Evolutionary conservation across 768 basidiomycete species (phyloP), one percentile per base, ranked within the genome.

Genomic region (Sporobolomyces pararoseus): DNA sequence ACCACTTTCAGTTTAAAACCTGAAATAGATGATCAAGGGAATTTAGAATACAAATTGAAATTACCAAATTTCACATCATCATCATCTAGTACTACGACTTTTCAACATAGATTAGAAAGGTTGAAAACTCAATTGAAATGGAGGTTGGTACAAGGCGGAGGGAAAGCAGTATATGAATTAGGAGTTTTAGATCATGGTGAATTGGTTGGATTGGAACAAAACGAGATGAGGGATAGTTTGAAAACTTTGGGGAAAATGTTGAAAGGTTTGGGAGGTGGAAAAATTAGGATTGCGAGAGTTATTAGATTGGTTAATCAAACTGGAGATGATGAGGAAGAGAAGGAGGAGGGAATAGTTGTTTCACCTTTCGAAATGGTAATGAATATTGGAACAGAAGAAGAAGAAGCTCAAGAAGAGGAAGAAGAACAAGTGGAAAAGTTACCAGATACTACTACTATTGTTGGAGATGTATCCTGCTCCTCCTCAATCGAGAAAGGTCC

Each of bases 81-180:
- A n/a, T n/a, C n/a, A n/a, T n/a, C n/a, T n/a, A n/a, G n/a, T n/a
- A n/a, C n/a, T n/a, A n/a, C 71, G 23, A 57, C 59, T 6, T 52
- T 59, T 21, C 73, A 78, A 0, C 79, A 81, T 52, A 77, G 82
- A 23, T 81, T 82, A 72, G 80, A 81, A 58, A 68, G 80, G 42
- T 87, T 98, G 27, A 89, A 92, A 64, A 97, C 94, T 0, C 94
- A 97, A 80, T 86, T 96, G 80, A 93, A 95, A 77, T 97, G 95
- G 93, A 85, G 94, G 3, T 84, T 93, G 13, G 84, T 89, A 55
- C 88, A 92, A 78, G 91, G 91, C 21, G 86, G 88, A 2, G 89
- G 89, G 1, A 86, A 87, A 76, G 90, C 90, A 0, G 87, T 89
- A 78, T 92, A 92, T 70, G 90, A 92, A 74, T 76, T 83, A 39